Evolutionary conservation across 176 grass and related monocot species (phyloP), one percentile per base, ranked within the genome.

Genomic region (Carex cristatella): DNA sequence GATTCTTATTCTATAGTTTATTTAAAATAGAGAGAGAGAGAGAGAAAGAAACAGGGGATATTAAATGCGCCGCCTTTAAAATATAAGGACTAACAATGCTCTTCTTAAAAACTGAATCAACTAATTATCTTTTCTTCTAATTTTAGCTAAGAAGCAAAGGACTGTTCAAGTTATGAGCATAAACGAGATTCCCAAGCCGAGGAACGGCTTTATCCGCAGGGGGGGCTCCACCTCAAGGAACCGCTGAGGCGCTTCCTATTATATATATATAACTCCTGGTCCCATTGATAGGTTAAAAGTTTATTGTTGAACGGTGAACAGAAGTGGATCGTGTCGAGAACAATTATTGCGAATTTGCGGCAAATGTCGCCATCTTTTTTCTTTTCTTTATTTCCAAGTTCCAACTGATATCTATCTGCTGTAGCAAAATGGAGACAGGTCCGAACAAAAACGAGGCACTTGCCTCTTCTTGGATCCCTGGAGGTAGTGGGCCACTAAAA

Each of bases 111-210:
- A 27, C 16, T 75, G 71, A 75, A 54, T 15, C 11, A 53, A n/a
- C 5, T 76, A 35, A 53, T 37, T 70, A 16, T 32, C 2, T 48
- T 65, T 18, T 69, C 54, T 18, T 33, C 31, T 69, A 35, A 30
- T 46, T 3, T 30, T 82, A 97, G 94, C 91, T 1, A 97, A 92
- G 88, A 97, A 87, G 87, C 91, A 97, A 71, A 75, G 94, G 54
- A 91, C 91, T 13, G 90, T 97, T 44, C 94, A 97, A 74, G 91
- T 94, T 76, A 90, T 97, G 94, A 89, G 88, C 71, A 83, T 97
- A 81, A 88, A 94, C 5, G 91, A 97, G 19, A 93, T 97, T 16
- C 94, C 91, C 1, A 97, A 97, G 57, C 88, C 89, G 0, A 97
- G 84, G 60, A 94, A 89, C 69, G 18, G 53, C 15, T 91, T 93